These are phyloP conservation scores for Hippophae tibetana DNA, from an alignment of 306 rosid genomes.

Conservation along the genomic window DNA sequence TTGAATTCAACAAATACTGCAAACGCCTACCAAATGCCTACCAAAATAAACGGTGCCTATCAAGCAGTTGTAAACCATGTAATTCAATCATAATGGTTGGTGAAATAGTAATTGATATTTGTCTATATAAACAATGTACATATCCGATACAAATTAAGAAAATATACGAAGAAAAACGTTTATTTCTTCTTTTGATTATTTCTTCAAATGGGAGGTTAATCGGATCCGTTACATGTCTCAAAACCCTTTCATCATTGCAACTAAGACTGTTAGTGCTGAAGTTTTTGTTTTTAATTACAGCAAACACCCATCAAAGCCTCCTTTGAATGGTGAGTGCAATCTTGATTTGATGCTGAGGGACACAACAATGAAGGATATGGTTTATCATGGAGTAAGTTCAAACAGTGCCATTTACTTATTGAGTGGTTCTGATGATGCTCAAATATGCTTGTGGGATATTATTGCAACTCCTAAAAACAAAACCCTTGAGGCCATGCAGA, in stretches of 20 bases:
- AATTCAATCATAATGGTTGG: too few species aligned
- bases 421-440: slow-evolving; percentile 99
- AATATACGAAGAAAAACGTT: too few species aligned
- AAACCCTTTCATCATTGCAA: slow-evolving; percentile 74
- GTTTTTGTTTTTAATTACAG: slow-evolving; percentile 92
- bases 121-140: too few species aligned
- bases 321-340: slow-evolving; percentile 86
- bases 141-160: too few species aligned
- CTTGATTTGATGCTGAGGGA: slow-evolving; percentile 89
- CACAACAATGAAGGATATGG: slow-evolving; percentile 97
- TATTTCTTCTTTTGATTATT: too few species aligned
- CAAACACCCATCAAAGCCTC: slow-evolving; percentile 94
- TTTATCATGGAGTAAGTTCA: slow-evolving; percentile 90
- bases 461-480: slow-evolving; percentile 68
- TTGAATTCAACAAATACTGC: too few species aligned
- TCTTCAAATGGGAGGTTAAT: too few species aligned
- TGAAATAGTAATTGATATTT: too few species aligned
- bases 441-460: slow-evolving; percentile 96
- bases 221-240: slow-evolving; percentile 97
- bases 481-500: slow-evolving; percentile 70
- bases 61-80: too few species aligned
- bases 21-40: too few species aligned
- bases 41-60: too few species aligned
- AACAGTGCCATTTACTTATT: slow-evolving; percentile 82
- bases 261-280: slow-evolving; percentile 88